Base-by-base conservation (phyloP, 164 flowering plant genomes). In the Magnolia sinica region DNA sequence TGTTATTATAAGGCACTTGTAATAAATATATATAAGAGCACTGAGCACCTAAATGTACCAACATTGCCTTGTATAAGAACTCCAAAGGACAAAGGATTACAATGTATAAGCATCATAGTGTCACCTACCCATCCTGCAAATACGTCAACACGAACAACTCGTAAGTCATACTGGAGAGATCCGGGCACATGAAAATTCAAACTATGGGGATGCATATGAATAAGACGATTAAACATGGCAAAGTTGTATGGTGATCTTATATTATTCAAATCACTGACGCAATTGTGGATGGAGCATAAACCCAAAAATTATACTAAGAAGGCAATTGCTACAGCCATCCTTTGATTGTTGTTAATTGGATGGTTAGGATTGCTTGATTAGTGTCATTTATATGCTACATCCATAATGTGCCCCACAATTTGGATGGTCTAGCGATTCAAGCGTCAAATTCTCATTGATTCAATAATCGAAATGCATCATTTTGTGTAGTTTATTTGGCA, bases 121-220 rank as follows among this genome's bases (percentile, higher is more conserved):
- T 76, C 76, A 84, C 91, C 76, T 87, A 90, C 93, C 93, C 93
- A 83, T 90, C 93, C 93, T 90, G 93, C 91, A 87, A 66, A 73
- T 27, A 83, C 16, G 74, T 68, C 59, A 80, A 66, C 29, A 20
- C 27, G 13, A 73, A 64, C 61, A 22, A 77, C 37, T 50, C 50
- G 50, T 68, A 49, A 82, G 70, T 55, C n/a, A 14, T 31, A 29
- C 16, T 68, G 18, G 71, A 68, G 8, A 27, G 31, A 68, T 13
- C 8, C 4, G 31, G 71, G 29, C 10, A 65, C 29, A 20, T 10
- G 24, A 2, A 10, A 65, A 65, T 65, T 65, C 68, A 65, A 65
- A 65, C 18, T 4, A 4, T 63, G 19, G 22, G 65, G 9, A 29
- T 65, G 68, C 22, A 23, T 2, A 4, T 11, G 16, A 22, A 65